These are phyloP conservation scores for Salix suchowensis DNA, from an alignment of 345 rosid species.

Conservation along the genomic window DNA sequence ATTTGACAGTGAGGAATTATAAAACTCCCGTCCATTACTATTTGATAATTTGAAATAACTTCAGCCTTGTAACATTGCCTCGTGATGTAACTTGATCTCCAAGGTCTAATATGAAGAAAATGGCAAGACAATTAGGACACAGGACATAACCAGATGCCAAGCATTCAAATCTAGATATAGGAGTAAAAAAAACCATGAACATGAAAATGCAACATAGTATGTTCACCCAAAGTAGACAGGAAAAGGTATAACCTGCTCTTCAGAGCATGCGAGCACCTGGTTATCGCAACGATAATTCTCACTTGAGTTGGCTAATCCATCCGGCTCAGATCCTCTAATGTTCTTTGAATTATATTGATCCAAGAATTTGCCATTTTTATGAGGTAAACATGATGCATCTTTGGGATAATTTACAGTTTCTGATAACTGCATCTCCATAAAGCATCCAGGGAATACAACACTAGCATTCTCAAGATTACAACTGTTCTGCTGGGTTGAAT, in stretches of 20 bases:
- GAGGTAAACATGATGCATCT: constrained; percentile 19
- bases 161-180: constrained; percentile 1
- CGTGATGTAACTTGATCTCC: neutral
- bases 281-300: constrained; percentile 32
- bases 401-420: constrained; percentile 35
- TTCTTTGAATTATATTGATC: constrained; percentile 28
- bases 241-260: constrained; percentile 47
- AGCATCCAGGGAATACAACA: constrained; percentile 24
- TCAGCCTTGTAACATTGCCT: neutral
- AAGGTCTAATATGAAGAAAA: neutral
- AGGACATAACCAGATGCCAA: neutral
- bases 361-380: constrained; percentile 27
- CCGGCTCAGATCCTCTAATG: constrained; percentile 25
- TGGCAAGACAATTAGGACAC: neutral
- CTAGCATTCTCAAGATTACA: constrained; percentile 31
- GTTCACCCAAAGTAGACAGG: neutral
- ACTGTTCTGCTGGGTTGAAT: constrained; percentile 34
- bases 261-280: constrained; percentile 37
- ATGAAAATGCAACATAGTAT: neutral
- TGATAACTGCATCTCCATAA: constrained; percentile 33
- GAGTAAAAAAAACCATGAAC: neutral
- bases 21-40: neutral
- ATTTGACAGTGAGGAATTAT: neutral
- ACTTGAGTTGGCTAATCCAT: constrained; percentile 35
- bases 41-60: neutral